Conservation (phyloP, 2,329 filamentous ascomycete genomes). For the Phoma herbarum region DNA sequence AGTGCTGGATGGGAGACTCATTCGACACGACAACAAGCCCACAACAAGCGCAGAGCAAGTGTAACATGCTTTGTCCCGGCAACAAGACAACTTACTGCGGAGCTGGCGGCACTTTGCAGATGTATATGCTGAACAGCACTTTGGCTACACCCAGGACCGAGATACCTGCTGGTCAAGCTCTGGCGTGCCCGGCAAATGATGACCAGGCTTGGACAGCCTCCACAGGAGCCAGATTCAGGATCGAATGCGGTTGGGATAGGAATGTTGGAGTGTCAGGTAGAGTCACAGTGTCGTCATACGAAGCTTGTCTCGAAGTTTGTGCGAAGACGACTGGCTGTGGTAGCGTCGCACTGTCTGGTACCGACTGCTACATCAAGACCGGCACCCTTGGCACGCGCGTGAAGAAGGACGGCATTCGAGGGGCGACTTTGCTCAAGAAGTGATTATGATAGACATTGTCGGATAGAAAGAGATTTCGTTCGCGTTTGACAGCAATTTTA, state of each 20-base stretch:
- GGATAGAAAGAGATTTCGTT: not conserved
- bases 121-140: constrained; percentile 17
- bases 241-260: constrained; percentile 18
- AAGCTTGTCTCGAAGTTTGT: constrained; percentile 8
- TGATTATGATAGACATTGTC: not conserved
- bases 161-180: constrained; percentile 1
- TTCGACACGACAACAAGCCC: constrained; percentile 3
- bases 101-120: constrained; percentile 10
- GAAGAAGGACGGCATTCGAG: constrained; percentile 6
- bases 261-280: constrained; percentile 4
- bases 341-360: constrained; percentile 8
- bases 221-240: constrained; percentile 3
- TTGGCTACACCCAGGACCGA: constrained; percentile 3
- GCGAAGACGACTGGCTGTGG: constrained; percentile 12
- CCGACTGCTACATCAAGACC: constrained; percentile 15
- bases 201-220: constrained; percentile 12
- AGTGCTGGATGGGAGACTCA: constrained; percentile 17
- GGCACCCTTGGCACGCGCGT: constrained; percentile 11
- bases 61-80: constrained; percentile 11
- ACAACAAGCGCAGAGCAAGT: constrained; percentile 1
- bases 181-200: constrained; percentile 2
- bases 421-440: constrained; percentile 5
- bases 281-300: constrained; percentile 5
- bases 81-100: constrained; percentile 2
- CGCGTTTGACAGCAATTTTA: not conserved